A percentile compares a stretch with the other conserved stretches of the same genome.
Evolutionary conservation across 2,329 filamentous ascomycete species (phyloP).

Genomic region (Talaromyces albobiverticillius): DNA sequence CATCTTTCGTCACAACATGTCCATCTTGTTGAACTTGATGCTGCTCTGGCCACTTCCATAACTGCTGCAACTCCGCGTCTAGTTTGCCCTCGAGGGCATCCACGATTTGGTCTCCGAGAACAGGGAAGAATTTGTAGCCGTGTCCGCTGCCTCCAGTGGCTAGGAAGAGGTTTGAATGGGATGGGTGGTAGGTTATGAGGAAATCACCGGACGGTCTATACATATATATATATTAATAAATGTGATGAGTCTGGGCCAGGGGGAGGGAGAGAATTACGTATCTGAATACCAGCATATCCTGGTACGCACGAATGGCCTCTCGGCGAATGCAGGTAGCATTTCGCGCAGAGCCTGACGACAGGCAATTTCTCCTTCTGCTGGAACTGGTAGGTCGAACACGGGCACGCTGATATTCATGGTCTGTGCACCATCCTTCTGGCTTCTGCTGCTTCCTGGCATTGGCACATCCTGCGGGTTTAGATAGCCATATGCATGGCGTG

Average conservation of each 20-base stretch:
- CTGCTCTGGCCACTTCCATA: conserved; percentile 44
- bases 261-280: conserved; percentile 49
- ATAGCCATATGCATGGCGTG: conserved; percentile 68
- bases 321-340: conserved; percentile 59
- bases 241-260: no score
- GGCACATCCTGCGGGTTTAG: conserved; percentile 39
- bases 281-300: conserved; percentile 75
- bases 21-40: neutral
- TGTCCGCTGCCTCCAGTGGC: conserved; percentile 55
- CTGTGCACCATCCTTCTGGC: conserved; percentile 18
- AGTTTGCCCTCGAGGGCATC: conserved; percentile 45
- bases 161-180: conserved; percentile 49
- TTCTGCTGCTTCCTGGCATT: conserved; percentile 20
- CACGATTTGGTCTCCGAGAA: conserved; percentile 52
- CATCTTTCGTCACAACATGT: conserved; percentile 12
- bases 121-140: conserved; percentile 53
- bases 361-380: conserved; percentile 57
- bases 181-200: conserved; percentile 67
- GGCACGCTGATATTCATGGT: conserved; percentile 40
- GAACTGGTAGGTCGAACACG: conserved; percentile 35
- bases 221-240: no score
- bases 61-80: conserved; percentile 35
- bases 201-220: conserved; percentile 62
- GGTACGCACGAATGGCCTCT: conserved; percentile 60
- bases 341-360: conserved; percentile 61